Base-by-base conservation (phyloP, 257 asterid species). In the Thymus mandschuricus region DNA sequence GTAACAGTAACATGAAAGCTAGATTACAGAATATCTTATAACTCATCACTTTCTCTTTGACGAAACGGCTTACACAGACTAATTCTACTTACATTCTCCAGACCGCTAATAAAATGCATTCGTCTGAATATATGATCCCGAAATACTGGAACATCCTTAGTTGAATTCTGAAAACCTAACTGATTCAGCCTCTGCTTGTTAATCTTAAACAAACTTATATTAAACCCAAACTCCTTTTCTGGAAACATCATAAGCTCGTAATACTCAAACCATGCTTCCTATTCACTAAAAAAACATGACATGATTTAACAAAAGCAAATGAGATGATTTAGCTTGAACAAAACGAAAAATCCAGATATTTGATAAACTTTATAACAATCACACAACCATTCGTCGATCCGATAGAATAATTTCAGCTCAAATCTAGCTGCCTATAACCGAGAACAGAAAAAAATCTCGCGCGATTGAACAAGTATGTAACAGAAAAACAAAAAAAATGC, bases 231-330 rank as follows among this genome's bases (percentile, higher is more conserved):
- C 29, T 34, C 63, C 45, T 28, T 4, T 11, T 40, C 8, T 13
- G 9, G 45, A 44, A 8, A 62, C 40, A 13, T 2, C 10, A 41
- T n/a, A 31, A 58, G 48, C 67, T 34, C 58, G 30, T 30, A 29
- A 13, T 30, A 28, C 59, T 45, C 35, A 8, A 49, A 48, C 3
- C 10, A 59, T 56, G 64, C 64, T 52, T 56, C 30, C 31, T 11
- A 40, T 33, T 69, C 65, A 28, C 73, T 21, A 21, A 10, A 30
- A 28, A 69, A 56, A 6, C 34, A 57, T 21, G 46, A 40, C 56
- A n/a, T 3, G 21, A 21, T 5, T 2, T 3, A 10, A 44, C 12
- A 64, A 27, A 64, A 11, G 6, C 2, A 44, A 10, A 27, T 10
- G 40, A 27, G 10, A 27, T 21, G 33, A 62, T 40, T 21, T 35